phyloP scores from a whole-genome alignment of 805 yeast genomes.

The Metschnikowia amazonensis region DNA sequence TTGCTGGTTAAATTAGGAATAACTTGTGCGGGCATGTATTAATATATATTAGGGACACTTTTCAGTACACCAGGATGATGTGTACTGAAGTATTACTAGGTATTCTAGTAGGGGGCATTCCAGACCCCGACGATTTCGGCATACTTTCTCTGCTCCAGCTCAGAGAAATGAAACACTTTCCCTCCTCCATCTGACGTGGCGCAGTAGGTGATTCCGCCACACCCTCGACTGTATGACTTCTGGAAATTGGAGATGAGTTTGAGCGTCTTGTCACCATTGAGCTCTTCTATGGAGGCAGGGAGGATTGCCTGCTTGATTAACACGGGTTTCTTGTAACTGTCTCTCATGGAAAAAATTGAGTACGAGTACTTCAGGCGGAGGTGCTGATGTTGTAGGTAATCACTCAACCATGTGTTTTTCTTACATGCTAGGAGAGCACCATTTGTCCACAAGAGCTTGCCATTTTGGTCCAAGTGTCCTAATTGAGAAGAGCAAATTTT shows the following conservation, averaged over 20 bases:
- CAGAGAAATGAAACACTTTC: constrained; percentile 7
- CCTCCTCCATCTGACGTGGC: constrained; percentile 15
- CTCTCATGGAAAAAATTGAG: constrained; percentile 10
- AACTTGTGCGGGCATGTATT: not conserved
- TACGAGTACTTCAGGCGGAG: constrained; percentile 9
- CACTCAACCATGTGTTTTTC: constrained; percentile 13
- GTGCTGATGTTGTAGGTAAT: constrained; percentile 11
- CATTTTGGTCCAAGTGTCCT: constrained; percentile 21
- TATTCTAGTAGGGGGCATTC: constrained; percentile 6
- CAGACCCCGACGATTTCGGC: constrained; percentile 11
- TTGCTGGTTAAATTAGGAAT: too few species aligned
- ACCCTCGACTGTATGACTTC: constrained; percentile 13
- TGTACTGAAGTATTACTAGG: not conserved
- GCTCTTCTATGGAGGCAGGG: constrained; percentile 13
- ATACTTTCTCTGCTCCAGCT: constrained; percentile 3
- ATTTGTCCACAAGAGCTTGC: constrained; percentile 27
- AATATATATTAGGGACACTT: not conserved
- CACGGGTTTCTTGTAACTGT: constrained; percentile 9
- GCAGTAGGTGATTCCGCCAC: constrained; percentile 17
- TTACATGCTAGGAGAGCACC: constrained; percentile 29
- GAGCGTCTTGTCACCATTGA: constrained; percentile 5
- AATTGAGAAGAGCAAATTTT: constrained; percentile 26
- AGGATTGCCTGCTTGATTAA: constrained; percentile 10
- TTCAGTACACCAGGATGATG: not conserved
- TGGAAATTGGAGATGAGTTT: constrained; percentile 8